Conservation (phyloP, 1,139 yeast species). For the Hemisphaericaspora subhashii region DNA sequence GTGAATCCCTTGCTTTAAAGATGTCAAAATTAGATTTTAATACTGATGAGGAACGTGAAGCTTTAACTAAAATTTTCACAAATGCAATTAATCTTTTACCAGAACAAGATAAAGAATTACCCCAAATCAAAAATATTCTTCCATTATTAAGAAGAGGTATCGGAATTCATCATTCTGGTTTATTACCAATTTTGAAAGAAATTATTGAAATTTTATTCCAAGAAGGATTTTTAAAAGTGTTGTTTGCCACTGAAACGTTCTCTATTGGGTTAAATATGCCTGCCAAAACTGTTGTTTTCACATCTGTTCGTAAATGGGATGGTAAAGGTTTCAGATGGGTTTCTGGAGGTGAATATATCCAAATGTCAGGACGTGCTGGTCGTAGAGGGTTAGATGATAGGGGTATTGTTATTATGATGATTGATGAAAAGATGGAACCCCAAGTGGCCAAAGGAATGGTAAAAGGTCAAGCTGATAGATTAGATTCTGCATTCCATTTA, state of each 20-base stretch:
- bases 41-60: constrained; percentile 87
- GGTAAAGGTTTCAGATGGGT: constrained; percentile 98
- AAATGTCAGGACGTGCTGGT: constrained; percentile 99
- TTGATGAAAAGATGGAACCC: constrained; percentile 99
- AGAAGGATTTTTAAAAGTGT: constrained; percentile 90
- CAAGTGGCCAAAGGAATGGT: constrained; percentile 99
- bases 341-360: constrained; percentile 98
- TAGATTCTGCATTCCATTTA: constrained; percentile 94
- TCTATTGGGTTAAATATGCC: constrained; percentile 98
- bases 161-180: constrained; percentile 97
- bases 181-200: constrained; percentile 92
- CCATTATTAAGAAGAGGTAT: constrained; percentile 92
- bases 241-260: constrained; percentile 97
- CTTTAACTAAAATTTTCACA: constrained; percentile 81
- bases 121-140: constrained; percentile 87
- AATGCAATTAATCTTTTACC: constrained; percentile 88
- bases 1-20: constrained; percentile 89
- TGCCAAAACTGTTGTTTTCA: constrained; percentile 96
- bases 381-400: constrained; percentile 99
- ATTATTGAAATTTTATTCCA: constrained; percentile 95
- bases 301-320: constrained; percentile 97
- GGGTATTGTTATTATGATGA: constrained; percentile 98
- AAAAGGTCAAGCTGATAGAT: constrained; percentile 94
- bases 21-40: constrained; percentile 95
- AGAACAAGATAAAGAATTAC: constrained; percentile 86